Conservation (phyloP, 139 green algal species). For the Chlamydomonas schloesseri region DNA sequence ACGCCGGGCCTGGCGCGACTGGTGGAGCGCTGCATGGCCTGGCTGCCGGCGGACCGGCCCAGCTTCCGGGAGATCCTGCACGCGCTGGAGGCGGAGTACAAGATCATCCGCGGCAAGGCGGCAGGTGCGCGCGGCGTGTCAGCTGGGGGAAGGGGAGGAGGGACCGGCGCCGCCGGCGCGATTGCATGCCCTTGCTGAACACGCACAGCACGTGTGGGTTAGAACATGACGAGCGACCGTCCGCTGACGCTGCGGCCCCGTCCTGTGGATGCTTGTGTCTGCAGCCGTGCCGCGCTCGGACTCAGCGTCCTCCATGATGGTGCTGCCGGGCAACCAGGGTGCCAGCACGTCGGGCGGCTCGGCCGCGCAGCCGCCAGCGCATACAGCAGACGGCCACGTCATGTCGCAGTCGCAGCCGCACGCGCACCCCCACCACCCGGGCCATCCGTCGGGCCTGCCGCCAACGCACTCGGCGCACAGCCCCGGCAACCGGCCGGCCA, state of each 20-base stretch:
- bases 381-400: too few relatives aligned
- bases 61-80: conserved; percentile 66
- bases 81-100: conserved; percentile 66
- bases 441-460: background rate
- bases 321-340: conserved; percentile 5
- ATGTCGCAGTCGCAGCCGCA: background rate
- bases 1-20: conserved; percentile 43
- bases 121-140: conserved; percentile 22
- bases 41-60: conserved; percentile 51
- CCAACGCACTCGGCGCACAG: background rate
- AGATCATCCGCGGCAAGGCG: conserved; percentile 46
- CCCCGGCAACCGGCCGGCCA: background rate
- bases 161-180: background rate
- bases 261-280: background rate
- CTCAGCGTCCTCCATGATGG: conserved; percentile 46
- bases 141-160: background rate
- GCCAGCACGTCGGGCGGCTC: background rate
- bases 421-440: background rate
- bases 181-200: background rate
- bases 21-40: conserved; percentile 56
- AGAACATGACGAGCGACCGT: too few relatives aligned
- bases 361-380: background rate
- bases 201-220: too few relatives aligned
- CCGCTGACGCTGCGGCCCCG: too few relatives aligned
- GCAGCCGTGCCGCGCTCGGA: conserved; percentile 48